Base-by-base conservation (phyloP, 2,329 filamentous ascomycete genomes). In the Fusarium verrucosum region DNA sequence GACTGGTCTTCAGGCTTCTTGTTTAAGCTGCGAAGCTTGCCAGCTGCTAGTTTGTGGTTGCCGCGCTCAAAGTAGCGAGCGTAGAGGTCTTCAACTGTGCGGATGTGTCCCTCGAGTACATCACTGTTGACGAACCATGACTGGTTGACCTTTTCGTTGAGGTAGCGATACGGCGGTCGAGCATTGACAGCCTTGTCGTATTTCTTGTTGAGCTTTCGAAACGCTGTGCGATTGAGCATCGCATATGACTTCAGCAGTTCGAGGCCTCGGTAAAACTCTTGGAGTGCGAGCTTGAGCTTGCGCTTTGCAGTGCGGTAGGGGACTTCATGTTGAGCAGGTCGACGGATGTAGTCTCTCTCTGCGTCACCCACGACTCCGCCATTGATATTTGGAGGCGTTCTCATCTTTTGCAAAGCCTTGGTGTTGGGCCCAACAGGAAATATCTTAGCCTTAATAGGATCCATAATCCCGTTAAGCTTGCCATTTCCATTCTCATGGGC, bases 151-250 rank as follows among this genome's bases (percentile, higher is more conserved):
- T 94, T 94, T 69, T 97, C 94, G 28, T 89, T 89, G 86, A 97
- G 91, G 76, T 94, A 98, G 25, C 90, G 86, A 73, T 91, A 85
- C 0, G 89, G 85, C 0, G 92, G 92, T 11, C 90, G 86, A 36
- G 92, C 89, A 69, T 93, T 87, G 54, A 93, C 87, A 3, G 90
- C 87, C 79, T 98, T 99, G 82, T 98, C 94, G 75, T 96, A 98
- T 78, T 99, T 99, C 77, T 99, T 99, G 79, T 96, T 97, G 74
- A 99, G 92, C 77, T 99, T 99, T 28, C 94, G 89, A 73, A 98
- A 98, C 0, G 93, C 95, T 1, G 92, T 97, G 44, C 92, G 87
- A 75, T 99, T 99, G 14, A 97, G 82, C 20, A 96, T 80, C 2
- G 93, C 90, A 71, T 96, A 99, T 0, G 92, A 91, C 78, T 97